These are phyloP conservation scores for Aspergillus diversus DNA, from an alignment of 495 filamentous ascomycete genomes.

Conservation along the genomic window DNA sequence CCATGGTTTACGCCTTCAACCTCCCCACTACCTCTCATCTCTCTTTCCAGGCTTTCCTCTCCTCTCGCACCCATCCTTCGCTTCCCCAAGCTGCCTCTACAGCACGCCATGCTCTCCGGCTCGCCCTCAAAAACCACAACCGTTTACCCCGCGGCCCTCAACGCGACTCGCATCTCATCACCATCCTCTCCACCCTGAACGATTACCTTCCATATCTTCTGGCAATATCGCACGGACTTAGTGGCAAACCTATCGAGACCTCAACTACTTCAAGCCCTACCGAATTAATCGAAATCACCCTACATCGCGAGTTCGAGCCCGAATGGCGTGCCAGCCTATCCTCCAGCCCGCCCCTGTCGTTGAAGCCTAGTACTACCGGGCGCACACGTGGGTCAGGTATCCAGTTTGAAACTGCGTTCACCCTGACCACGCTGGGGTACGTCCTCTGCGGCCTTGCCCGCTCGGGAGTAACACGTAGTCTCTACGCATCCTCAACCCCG, in stretches of 20 bases:
- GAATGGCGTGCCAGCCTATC: slow-evolving; percentile 87
- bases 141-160: slow-evolving; percentile 63
- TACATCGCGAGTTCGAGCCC: slow-evolving; percentile 59
- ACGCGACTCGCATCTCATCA: slow-evolving; percentile 67
- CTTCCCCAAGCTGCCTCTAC: slow-evolving; percentile 77
- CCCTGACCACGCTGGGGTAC: slow-evolving; percentile 74
- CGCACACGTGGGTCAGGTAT: slow-evolving; percentile 72
- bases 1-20: slow-evolving; percentile 83
- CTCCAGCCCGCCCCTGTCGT: slow-evolving; percentile 44
- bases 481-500: slow-evolving; percentile 64
- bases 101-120: slow-evolving; percentile 74
- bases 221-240: slow-evolving; percentile 70
- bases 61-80: slow-evolving; percentile 76
- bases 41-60: slow-evolving; percentile 73
- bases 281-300: slow-evolving; percentile 65
- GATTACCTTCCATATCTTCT: slow-evolving; percentile 81
- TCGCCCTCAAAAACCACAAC: slow-evolving; percentile 80
- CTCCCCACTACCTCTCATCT: slow-evolving; percentile 85
- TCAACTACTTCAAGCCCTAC: slow-evolving; percentile 26
- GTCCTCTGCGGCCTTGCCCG: slow-evolving; percentile 73
- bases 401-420: slow-evolving; percentile 81
- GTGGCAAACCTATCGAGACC: slow-evolving; percentile 36
- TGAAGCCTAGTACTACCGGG: slow-evolving; percentile 50
- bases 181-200: slow-evolving; percentile 66
- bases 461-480: slow-evolving; percentile 49